Conservation (phyloP, 1,139 yeast species). For the Pichia sp. region DNA sequence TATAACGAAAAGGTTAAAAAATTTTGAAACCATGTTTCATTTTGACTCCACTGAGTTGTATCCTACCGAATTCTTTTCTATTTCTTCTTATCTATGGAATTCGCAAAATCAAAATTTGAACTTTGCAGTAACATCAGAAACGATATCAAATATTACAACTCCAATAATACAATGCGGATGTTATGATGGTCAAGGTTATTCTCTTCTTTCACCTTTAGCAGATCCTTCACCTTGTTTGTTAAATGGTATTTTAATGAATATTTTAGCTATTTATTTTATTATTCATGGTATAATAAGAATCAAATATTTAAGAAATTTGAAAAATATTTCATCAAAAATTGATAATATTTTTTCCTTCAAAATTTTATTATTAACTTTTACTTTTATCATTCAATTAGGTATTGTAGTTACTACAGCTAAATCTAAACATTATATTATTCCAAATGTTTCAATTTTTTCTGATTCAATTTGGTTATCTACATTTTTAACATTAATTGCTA, state of each 20-base stretch:
- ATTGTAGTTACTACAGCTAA: conserved; percentile 27
- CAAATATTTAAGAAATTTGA: conserved; percentile 24
- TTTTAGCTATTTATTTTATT: conserved; percentile 48
- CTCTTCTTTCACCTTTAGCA: conserved; percentile 55
- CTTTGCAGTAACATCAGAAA: neutral
- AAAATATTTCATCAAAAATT: conserved; percentile 20
- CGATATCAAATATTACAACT: neutral
- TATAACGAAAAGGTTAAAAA: neutral
- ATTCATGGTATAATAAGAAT: conserved; percentile 47
- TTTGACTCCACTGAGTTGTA: conserved; percentile 4
- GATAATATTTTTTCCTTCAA: conserved; percentile 40
- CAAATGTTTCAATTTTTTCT: conserved; percentile 25
- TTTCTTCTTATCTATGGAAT: conserved; percentile 1
- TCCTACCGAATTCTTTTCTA: conserved; percentile 3
- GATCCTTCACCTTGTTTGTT: conserved; percentile 81
- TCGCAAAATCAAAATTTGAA: too few relatives aligned
- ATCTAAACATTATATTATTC: conserved; percentile 24
- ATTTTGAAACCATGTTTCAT: neutral
- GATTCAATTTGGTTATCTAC: conserved; percentile 44
- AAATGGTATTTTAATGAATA: conserved; percentile 58
- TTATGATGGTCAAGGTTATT: conserved; percentile 61
- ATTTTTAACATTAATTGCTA: conserved; percentile 35
- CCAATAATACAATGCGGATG: conserved; percentile 30
- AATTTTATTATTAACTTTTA: conserved; percentile 37
- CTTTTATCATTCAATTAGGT: conserved; percentile 33